phyloP scores from a whole-genome alignment of 2,329 filamentous ascomycete species.

The Berkeleyomyces rouxiae region DNA sequence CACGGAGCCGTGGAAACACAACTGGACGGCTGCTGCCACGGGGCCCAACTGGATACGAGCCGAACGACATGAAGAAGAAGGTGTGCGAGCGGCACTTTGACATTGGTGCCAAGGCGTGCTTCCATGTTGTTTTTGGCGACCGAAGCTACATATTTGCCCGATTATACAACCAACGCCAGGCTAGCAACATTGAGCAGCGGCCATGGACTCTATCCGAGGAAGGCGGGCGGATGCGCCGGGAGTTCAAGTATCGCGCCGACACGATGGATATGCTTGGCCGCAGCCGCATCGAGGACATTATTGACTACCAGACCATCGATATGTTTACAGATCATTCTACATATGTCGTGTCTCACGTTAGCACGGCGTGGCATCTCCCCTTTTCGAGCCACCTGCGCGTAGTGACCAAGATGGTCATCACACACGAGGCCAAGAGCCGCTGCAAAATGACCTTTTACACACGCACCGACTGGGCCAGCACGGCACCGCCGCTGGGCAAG shows the following conservation, averaged over 20 bases:
- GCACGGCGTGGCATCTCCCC: conserved; percentile 69
- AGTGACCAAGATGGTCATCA: conserved; percentile 83
- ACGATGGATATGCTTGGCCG: conserved; percentile 48
- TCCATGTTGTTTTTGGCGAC: conserved; percentile 92
- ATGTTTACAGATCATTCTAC: conserved; percentile 59
- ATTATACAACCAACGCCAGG: conserved; percentile 68
- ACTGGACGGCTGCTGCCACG: conserved; percentile 38
- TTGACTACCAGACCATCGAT: conserved; percentile 77
- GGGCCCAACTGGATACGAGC: conserved; percentile 68
- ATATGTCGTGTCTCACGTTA: conserved; percentile 46
- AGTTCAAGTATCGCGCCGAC: conserved; percentile 66
- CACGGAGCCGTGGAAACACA: conserved; percentile 22
- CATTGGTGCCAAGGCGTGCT: conserved; percentile 82
- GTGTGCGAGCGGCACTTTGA: conserved; percentile 72
- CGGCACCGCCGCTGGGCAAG: conserved; percentile 40
- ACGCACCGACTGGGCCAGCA: conserved; percentile 68
- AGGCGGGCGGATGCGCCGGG: conserved; percentile 53
- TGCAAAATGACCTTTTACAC: conserved; percentile 83
- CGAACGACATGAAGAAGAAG: conserved; percentile 60
- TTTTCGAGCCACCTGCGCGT: conserved; percentile 63
- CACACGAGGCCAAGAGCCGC: conserved; percentile 77
- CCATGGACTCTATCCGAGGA: conserved; percentile 52
- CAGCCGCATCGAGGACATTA: conserved; percentile 43
- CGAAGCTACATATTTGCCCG: conserved; percentile 89
- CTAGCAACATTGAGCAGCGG: conserved; percentile 65